phyloP scores from a whole-genome alignment of 495 filamentous ascomycete species.

The Podospora fimiseda region DNA sequence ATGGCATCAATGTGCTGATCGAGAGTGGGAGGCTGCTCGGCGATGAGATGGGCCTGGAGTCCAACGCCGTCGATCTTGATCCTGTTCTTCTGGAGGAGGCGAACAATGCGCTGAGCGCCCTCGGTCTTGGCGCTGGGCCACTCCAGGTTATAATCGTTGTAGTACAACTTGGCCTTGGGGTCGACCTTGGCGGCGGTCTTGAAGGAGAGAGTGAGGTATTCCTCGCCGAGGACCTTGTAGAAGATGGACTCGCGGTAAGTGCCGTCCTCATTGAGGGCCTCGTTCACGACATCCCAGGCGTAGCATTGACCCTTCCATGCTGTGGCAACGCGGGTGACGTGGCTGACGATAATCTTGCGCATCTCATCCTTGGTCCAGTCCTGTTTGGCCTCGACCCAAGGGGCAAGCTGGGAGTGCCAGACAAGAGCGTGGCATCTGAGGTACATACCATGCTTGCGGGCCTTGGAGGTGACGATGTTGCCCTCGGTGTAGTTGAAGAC shows the following conservation, averaged over 20 bases:
- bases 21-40: conserved; percentile 44
- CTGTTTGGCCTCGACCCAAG: conserved; percentile 44
- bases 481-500: conserved; percentile 51
- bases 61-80: conserved; percentile 60
- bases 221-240: conserved; percentile 50
- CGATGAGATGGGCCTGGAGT: conserved; percentile 56
- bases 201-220: conserved; percentile 55
- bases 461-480: conserved; percentile 40
- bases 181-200: conserved; percentile 45
- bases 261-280: conserved; percentile 63
- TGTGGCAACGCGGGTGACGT: conserved; percentile 47
- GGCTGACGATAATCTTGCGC: conserved; percentile 44
- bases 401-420: conserved; percentile 55
- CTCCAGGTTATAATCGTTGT: conserved; percentile 68
- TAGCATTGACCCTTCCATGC: conserved; percentile 55
- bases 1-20: conserved; percentile 45
- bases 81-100: conserved; percentile 45
- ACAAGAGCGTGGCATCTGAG: conserved; percentile 55
- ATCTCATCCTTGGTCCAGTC: conserved; percentile 50
- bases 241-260: conserved; percentile 52
- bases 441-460: conserved; percentile 40
- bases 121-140: conserved; percentile 28
- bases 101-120: conserved; percentile 49
- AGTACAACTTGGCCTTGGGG: conserved; percentile 56
- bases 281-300: conserved; percentile 61